These are phyloP conservation scores for Syncephalastrum sp. DNA, from an alignment of 371 early-diverging fungal species.

Conservation along the genomic window DNA sequence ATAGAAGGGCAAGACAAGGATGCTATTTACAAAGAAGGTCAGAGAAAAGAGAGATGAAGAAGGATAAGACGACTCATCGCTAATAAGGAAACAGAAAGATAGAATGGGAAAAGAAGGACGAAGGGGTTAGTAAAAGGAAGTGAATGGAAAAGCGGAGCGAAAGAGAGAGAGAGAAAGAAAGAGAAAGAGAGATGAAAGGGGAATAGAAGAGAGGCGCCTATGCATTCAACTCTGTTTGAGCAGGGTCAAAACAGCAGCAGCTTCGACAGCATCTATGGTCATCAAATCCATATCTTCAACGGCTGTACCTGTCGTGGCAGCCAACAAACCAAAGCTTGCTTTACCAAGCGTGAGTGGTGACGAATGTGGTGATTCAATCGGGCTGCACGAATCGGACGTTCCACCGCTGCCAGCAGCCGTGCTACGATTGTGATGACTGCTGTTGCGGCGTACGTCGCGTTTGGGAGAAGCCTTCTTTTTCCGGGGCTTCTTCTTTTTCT, in stretches of 20 bases:
- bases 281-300: neutral
- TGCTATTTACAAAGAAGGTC: too few species aligned
- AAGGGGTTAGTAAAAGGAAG: too few species aligned
- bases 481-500: neutral
- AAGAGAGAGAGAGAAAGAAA: too few species aligned
- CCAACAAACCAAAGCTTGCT: neutral
- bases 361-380: conserved; percentile 9
- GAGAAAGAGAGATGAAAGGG: too few species aligned
- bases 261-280: conserved; percentile 39
- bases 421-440: neutral
- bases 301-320: conserved; percentile 4
- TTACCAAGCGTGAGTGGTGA: conserved; percentile 3
- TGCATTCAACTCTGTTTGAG: conserved; percentile 30
- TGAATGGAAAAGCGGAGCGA: too few species aligned
- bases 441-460: neutral
- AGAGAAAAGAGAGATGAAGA: too few species aligned
- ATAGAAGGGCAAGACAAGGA: too few species aligned
- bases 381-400: conserved; percentile 6
- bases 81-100: too few species aligned
- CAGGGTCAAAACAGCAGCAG: conserved; percentile 41
- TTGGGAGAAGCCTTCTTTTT: conserved; percentile 4
- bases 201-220: too few species aligned
- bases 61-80: too few species aligned
- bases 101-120: too few species aligned
- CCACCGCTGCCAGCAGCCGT: conserved; percentile 3